Evolutionary conservation across 495 filamentous ascomycete genomes (phyloP).

Genomic region (Penicillium canariense): DNA sequence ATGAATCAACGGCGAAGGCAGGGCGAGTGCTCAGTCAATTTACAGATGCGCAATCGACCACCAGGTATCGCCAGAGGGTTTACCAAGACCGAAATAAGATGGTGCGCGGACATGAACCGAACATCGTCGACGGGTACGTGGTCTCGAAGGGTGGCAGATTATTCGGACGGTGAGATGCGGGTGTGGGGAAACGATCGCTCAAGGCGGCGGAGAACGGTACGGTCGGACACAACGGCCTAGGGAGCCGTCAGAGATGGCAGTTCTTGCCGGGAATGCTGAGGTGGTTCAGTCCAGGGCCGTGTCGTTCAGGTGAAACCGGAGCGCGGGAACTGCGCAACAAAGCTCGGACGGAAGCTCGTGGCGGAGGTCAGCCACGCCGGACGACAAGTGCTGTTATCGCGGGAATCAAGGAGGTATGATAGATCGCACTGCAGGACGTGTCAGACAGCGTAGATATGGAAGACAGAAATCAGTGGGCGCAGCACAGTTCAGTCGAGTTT

Average conservation of each 20-base stretch:
- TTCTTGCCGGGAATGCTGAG: background rate
- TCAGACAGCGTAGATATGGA: background rate
- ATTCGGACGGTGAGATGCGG: background rate
- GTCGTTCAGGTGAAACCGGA: conserved; percentile 2
- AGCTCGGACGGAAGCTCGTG: conserved; percentile 7
- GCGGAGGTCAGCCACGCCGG: conserved; percentile 5
- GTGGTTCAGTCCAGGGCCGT: conserved; percentile 1
- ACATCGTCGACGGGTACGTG: conserved; percentile 16
- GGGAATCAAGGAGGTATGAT: conserved; percentile 3
- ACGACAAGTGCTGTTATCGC: conserved; percentile 10
- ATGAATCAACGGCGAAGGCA: background rate
- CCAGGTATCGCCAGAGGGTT: background rate
- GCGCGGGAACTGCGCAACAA: conserved; percentile 11
- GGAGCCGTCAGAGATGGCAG: background rate
- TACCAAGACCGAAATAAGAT: conserved; percentile 9
- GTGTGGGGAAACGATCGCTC: background rate
- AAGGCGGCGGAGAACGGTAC: background rate
- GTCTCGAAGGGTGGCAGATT: conserved; percentile 1
- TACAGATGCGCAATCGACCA: background rate
- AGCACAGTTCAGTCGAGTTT: conserved; percentile 3
- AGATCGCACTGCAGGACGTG: background rate
- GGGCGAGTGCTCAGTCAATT: background rate
- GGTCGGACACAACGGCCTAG: background rate
- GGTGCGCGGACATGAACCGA: conserved; percentile 2
- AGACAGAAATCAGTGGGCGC: background rate